A percentile compares a stretch with the other conserved stretches of the same genome.
These are phyloP conservation scores for Tulasnella sp. DNA, from an alignment of 768 basidiomycete species.

Conservation along the genomic window DNA sequence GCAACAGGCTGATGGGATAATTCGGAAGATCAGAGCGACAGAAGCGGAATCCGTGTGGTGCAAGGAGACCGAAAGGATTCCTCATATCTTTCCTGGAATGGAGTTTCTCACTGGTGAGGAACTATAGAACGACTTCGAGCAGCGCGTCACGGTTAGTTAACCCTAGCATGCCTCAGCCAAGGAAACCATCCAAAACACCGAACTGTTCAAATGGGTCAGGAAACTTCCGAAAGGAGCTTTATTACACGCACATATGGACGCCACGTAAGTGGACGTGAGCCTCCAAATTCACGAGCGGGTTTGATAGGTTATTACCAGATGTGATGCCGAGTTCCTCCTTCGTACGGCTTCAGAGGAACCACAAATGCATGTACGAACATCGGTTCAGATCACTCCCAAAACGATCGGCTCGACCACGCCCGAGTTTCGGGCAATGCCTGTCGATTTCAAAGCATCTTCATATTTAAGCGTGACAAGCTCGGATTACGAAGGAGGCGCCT, in stretches of 20 bases:
- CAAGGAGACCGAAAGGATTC: conserved; percentile 43
- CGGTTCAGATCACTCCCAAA: conserved; percentile 34
- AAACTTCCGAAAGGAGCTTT: conserved; percentile 81
- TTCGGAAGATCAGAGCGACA: conserved; percentile 45
- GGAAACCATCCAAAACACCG: conserved; percentile 51
- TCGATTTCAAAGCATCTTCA: conserved; percentile 23
- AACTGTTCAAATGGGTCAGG: conserved; percentile 51
- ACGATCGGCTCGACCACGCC: conserved; percentile 44
- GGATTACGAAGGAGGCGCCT: conserved; percentile 40
- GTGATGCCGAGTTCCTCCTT: conserved; percentile 44
- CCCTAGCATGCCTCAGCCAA: conserved; percentile 36
- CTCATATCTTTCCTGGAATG: conserved; percentile 69
- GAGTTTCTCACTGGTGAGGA: conserved; percentile 59
- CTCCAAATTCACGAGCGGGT: not conserved
- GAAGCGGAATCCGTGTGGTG: conserved; percentile 58
- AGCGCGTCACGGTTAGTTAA: too few species aligned
- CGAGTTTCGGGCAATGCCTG: conserved; percentile 45
- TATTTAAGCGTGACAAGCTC: conserved; percentile 35
- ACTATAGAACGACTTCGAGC: too few species aligned
- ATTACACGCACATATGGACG: conserved; percentile 68
- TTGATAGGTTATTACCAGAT: not conserved
- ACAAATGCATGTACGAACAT: conserved; percentile 51
- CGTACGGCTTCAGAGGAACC: conserved; percentile 49
- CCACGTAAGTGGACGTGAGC: conserved; percentile 26
- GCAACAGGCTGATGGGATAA: conserved; percentile 46